Base-by-base conservation (phyloP, 192 early-diverging fungal genomes). In the Backusella circina region DNA sequence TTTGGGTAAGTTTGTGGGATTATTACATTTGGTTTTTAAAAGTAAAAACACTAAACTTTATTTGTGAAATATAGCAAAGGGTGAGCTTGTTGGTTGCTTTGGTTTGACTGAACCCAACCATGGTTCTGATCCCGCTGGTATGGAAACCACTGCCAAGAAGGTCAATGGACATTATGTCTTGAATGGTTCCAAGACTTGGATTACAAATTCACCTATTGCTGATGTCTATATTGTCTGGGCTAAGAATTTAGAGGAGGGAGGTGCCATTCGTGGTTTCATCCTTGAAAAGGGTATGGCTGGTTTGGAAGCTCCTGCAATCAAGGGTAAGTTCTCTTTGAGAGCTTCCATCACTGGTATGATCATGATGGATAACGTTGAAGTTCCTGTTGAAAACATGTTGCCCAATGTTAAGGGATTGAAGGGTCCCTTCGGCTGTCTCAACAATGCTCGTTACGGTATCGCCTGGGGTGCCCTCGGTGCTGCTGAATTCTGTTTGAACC, bases 81-180 rank as follows among this genome's bases (percentile, higher is more conserved):
- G 97, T 72, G 90, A 96, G 76, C 79, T 93, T 38, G 91, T 97
- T 65, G 97, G 96, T 57, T 89, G 89, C 72, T 99, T 99, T 80
- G 98, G 98, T 39, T 86, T 99, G 47, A 99, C 98, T 0, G 98
- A 99, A 83, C 98, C 98, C 51, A 96, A 99, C 84, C 96, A 98
- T 81, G 98, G 98, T 18, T 94, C 92, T 31, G 98, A 99, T 83
- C 95, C 96, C 1, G 93, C 84, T 5, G 86, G 91, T 38, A 97
- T 99, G 96, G 95, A 97, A 83, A 98, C 97, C 21, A 89, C 80
- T 12, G 97, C 96, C 35, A 83, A 87, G 57, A 92, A 91, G 80
- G 84, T 87, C 36, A 91, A 91, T 15, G 88, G 88, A 9, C 82
- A 84, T 41, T 95, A 90, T 80, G 89, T 98, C 5, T 70, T 99